Evolutionary conservation across 2,329 filamentous ascomycete genomes (phyloP).

Genomic region (Aspergillus sp.): DNA sequence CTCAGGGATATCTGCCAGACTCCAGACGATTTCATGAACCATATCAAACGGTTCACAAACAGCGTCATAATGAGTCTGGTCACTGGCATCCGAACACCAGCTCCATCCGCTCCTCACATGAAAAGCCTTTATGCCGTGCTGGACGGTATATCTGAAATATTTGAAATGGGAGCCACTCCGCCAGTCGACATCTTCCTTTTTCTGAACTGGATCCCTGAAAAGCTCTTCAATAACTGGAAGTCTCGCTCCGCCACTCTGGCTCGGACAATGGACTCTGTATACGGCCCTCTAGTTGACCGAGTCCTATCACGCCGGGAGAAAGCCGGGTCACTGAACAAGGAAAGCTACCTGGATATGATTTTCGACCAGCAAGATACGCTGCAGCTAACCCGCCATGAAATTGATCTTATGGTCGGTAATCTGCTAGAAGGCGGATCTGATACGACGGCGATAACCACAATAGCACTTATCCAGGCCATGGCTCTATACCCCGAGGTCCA

Average conservation of each 20-base stretch:
- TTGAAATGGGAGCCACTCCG: constrained; percentile 49
- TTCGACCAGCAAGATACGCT: constrained; percentile 37
- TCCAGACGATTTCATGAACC: constrained; percentile 48
- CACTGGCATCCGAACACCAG: background rate
- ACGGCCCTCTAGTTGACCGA: constrained; percentile 33
- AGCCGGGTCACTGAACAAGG: constrained; percentile 16
- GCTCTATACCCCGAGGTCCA: constrained; percentile 13
- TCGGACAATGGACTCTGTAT: constrained; percentile 34
- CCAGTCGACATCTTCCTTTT: constrained; percentile 51
- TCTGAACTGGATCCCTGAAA: constrained; percentile 45
- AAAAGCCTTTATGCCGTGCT: background rate
- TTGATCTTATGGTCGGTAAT: constrained; percentile 36
- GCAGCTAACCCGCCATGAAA: constrained; percentile 39
- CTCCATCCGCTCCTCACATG: background rate
- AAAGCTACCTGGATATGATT: constrained; percentile 43
- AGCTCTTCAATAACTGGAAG: constrained; percentile 42
- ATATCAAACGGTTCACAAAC: constrained; percentile 51
- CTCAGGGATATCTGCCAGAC: constrained; percentile 44
- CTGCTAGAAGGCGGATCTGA: constrained; percentile 39
- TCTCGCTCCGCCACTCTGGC: constrained; percentile 36
- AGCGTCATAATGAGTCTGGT: constrained; percentile 48
- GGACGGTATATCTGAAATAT: background rate
- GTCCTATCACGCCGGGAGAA: constrained; percentile 34
- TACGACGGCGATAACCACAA: constrained; percentile 40
- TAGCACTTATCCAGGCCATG: constrained; percentile 28